Evolutionary conservation across 2,329 filamentous ascomycete genomes (phyloP).

Genomic region (Penicillium rolfsii): DNA sequence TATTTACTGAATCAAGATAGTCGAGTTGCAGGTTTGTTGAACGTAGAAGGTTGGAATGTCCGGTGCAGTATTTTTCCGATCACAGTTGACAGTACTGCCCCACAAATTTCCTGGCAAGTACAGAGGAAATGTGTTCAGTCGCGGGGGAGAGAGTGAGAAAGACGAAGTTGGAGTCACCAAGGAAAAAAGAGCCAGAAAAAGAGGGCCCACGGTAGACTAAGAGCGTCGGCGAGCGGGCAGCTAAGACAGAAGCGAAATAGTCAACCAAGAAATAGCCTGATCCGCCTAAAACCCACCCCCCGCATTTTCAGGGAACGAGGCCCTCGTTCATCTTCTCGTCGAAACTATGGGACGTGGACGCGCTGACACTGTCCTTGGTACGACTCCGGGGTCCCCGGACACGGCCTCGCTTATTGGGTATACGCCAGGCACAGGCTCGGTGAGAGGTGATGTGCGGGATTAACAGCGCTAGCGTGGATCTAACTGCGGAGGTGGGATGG

Average conservation of each 20-base stretch:
- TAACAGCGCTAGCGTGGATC: conserved; percentile 10
- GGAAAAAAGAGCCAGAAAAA: conserved; percentile 6
- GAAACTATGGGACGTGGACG: neutral
- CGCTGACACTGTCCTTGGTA: neutral
- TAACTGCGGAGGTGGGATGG: conserved; percentile 2
- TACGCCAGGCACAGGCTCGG: conserved; percentile 3
- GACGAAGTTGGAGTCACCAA: neutral
- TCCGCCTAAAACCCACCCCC: conserved; percentile 23
- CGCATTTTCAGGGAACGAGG: conserved; percentile 23
- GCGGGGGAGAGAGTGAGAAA: neutral
- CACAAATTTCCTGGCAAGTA: neutral
- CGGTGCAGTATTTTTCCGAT: neutral
- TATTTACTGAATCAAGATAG: neutral
- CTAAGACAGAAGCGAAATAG: conserved; percentile 20
- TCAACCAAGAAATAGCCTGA: conserved; percentile 19
- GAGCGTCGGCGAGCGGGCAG: conserved; percentile 5
- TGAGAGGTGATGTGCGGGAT: conserved; percentile 13
- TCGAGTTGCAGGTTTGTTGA: too few relatives aligned
- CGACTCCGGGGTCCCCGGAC: conserved; percentile 18
- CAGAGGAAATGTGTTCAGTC: neutral
- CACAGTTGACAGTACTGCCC: neutral
- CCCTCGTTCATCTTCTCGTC: neutral
- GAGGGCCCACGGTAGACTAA: conserved; percentile 12
- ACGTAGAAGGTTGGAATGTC: neutral
- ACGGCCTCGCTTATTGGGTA: conserved; percentile 17